A percentile compares a stretch with the other conserved stretches of the same genome.
Evolutionary conservation across 177 flowering plant species (phyloP).

Genomic region (Tripterygium wilfordii): DNA sequence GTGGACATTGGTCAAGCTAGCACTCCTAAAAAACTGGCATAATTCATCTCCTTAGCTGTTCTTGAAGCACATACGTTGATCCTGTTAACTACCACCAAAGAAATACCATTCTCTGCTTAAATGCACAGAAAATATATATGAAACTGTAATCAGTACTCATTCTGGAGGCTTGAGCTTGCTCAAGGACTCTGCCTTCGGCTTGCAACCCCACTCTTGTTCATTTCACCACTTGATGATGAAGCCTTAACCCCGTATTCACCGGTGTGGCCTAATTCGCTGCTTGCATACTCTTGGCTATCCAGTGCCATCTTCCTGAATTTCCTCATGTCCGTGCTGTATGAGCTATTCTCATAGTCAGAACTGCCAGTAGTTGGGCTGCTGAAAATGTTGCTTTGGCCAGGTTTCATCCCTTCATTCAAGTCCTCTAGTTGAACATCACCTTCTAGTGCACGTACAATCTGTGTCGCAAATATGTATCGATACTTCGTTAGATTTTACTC

Average conservation of each 20-base stretch:
- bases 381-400: conserved; percentile 28
- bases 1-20: too few species aligned
- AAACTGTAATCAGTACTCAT: too few species aligned
- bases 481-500: not conserved
- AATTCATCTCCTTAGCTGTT: too few species aligned
- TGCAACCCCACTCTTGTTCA: not conserved
- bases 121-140: too few species aligned
- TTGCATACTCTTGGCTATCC: conserved; percentile 27
- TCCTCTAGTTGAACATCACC: conserved; percentile 66
- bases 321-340: conserved; percentile 45
- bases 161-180: too few species aligned
- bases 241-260: conserved; percentile 36
- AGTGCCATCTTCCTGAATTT: conserved; percentile 35
- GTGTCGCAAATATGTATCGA: conserved; percentile 5
- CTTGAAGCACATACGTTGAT: too few species aligned
- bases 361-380: conserved; percentile 28
- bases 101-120: too few species aligned
- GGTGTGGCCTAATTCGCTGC: conserved; percentile 33
- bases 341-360: conserved; percentile 30
- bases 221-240: conserved; percentile 33
- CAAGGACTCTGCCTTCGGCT: conserved; percentile 1
- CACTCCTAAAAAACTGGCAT: too few species aligned
- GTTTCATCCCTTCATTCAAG: conserved; percentile 38
- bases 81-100: too few species aligned
- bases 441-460: conserved; percentile 81